Evolutionary conservation across 1,139 yeast species (phyloP), one percentile per base, ranked within the genome.

Genomic region (Yamadazyma diddensiae): DNA sequence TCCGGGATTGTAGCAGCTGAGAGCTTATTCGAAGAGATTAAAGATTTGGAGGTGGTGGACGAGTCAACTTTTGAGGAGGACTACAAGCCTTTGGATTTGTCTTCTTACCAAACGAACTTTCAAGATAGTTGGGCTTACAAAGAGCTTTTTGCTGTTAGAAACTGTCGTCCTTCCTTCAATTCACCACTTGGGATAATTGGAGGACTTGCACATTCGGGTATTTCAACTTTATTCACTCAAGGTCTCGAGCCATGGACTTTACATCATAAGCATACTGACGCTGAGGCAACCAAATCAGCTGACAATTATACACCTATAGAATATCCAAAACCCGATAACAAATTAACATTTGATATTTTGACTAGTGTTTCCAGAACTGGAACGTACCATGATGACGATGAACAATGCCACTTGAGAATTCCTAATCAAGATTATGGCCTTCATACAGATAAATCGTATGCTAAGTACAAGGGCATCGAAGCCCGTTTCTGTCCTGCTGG

Each of bases 401-500:
- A 92, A 61, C 81, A 77, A 42, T 83, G 94, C 47, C 98, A 92
- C 62, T 70, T 92, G 49, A 66, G 90, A 43, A 78, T 92, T 15
- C 85, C 94, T 2, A 66, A 76, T 16, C 92, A 85, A 59, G 84
- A 84, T 51, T 55, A 77, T 49, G 63, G 72, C 16, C 66, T 72
- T 39, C 97, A 90, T 55, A 77, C 94, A 1, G 70, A 72, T 27
- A 62, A 59, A 13, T 66, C 87, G 17, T 92, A 75, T 61, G 88
- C 94, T 15, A 77, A 71, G 45, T 92, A 64, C 62, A 67, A 84
- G 57, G 98, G 98, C 11, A 70, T 92, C 13, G 98, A 92, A 59
- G 81, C 79, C 52, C 70, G 94, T 39, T 92, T 92, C 65, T 92
- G 98, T 54, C 98, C 98, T 6, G 98, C 98, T 15, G 98, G 98